Evolutionary conservation across 768 basidiomycete genomes (phyloP).

Genomic region (Russula emetica): DNA sequence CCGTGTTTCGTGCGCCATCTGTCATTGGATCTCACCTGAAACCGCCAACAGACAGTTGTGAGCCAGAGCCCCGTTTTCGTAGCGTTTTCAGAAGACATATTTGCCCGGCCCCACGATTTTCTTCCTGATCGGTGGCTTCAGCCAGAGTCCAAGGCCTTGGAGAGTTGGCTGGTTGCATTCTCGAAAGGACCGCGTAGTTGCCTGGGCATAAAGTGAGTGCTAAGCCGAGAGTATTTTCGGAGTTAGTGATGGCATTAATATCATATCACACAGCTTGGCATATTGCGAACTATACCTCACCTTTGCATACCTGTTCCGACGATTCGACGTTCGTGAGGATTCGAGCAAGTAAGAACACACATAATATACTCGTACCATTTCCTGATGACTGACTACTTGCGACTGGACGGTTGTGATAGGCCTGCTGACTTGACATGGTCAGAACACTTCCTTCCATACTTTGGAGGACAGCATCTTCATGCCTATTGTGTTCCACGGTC

Average conservation of each 20-base stretch:
- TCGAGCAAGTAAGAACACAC: not conserved
- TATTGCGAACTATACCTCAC: conserved; percentile 28
- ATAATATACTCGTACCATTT: no score
- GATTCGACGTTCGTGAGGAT: conserved; percentile 25
- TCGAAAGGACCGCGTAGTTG: conserved; percentile 29
- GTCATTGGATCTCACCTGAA: not conserved
- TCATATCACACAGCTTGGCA: conserved; percentile 22
- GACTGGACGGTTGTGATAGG: not conserved
- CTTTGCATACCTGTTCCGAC: conserved; percentile 29
- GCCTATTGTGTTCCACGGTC: conserved; percentile 13
- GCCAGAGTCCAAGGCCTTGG: conserved; percentile 11
- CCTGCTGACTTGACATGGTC: conserved; percentile 12
- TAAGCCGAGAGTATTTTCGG: not conserved
- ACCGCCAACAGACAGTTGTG: not conserved
- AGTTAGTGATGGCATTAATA: not conserved
- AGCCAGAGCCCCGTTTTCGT: conserved; percentile 23
- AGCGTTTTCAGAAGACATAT: conserved; percentile 13
- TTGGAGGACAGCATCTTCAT: conserved; percentile 14
- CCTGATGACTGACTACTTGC: not conserved
- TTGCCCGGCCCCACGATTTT: conserved; percentile 21
- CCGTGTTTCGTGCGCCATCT: not conserved
- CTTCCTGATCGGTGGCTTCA: conserved; percentile 27
- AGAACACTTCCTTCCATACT: conserved; percentile 14
- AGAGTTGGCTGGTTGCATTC: conserved; percentile 21
- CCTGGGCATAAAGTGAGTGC: conserved; percentile 27